Evolutionary conservation across 2,329 filamentous ascomycete species (phyloP), one percentile per base, ranked within the genome.

Genomic region (Fusarium sulawesiense): DNA sequence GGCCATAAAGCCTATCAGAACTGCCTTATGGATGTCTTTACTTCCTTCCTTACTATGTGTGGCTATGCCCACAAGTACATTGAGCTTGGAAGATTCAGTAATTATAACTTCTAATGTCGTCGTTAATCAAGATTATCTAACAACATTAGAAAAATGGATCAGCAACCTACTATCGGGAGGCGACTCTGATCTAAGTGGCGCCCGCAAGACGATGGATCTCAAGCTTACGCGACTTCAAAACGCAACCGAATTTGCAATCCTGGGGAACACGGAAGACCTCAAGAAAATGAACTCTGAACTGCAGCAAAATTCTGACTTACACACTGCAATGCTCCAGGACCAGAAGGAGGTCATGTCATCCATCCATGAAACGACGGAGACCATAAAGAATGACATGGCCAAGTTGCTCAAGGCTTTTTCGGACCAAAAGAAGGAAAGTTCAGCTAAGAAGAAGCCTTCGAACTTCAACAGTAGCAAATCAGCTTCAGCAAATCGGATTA

Each of bases 11-110:
- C 76, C 1, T 80, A 80, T 41, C 73, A 77, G 49, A 77, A 75
- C 29, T 79, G 76, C 32, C 56, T 82, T 5, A 79, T 80, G 73
- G 77, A 79, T 12, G 80, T 81, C 0, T 82, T 82, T 50, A 75
- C 73, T 3, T 76, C 78, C 0, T 70, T 80, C 46, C 61, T 80
- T 18, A 72, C 66, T 9, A 70, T 81, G 58, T 79, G 78, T 29
- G 75, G 73, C 9, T 75, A 78, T 53, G 76, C 79, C 1, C 77
- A 76, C 48, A 77, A 79, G 65, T 79, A 78, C 23, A 77, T 78
- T 51, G 72, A 80, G 27, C 71, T 77, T 2, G 75, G 77, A 20
- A 73, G 77, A 10, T 79, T 80, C 47, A 78, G 41, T 44, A 21
- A 23, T 20, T 44, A 4, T 27, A 9, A 27, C 27, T 11, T 25